Evolutionary conservation across 768 basidiomycete genomes (phyloP).

Genomic region (Sporobolomyces phaffii): DNA sequence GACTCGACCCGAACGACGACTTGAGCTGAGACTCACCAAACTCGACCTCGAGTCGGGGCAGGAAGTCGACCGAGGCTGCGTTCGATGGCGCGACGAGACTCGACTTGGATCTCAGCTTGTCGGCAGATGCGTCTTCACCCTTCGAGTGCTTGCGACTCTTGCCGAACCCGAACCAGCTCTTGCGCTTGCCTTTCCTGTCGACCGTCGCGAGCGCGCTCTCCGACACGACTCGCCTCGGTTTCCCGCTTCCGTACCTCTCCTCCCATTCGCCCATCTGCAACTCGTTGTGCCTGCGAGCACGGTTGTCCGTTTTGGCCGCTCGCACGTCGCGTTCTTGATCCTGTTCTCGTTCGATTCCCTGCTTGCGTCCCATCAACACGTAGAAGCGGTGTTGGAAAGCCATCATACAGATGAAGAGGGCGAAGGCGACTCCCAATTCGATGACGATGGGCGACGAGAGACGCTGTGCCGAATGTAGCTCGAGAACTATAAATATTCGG

Average conservation of each 20-base stretch:
- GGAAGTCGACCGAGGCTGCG: constrained; percentile 21
- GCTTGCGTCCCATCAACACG: constrained; percentile 54
- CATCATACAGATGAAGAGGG: constrained; percentile 74
- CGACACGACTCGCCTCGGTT: not conserved
- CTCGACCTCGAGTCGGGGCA: constrained; percentile 19
- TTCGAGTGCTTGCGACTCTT: constrained; percentile 5
- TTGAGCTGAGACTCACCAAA: not conserved
- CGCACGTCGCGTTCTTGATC: constrained; percentile 55
- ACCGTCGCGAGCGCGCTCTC: not conserved
- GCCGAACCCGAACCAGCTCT: constrained; percentile 15
- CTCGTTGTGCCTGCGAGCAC: constrained; percentile 59
- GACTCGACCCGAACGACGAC: not conserved
- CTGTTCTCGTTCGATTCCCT: constrained; percentile 55
- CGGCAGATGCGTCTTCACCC: not conserved
- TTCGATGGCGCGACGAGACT: not conserved
- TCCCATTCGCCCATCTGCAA: constrained; percentile 81
- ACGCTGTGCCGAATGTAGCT: constrained; percentile 71
- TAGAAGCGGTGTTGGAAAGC: constrained; percentile 86
- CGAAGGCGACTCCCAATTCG: constrained; percentile 80
- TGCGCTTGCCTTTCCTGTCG: not conserved
- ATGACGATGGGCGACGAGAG: constrained; percentile 66
- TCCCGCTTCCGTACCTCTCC: constrained; percentile 64
- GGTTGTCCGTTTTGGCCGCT: constrained; percentile 61
- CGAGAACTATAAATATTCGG: no score
- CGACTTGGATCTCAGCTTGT: not conserved